Base-by-base conservation (phyloP, 345 rosid species). In the Brassica nigra region DNA sequence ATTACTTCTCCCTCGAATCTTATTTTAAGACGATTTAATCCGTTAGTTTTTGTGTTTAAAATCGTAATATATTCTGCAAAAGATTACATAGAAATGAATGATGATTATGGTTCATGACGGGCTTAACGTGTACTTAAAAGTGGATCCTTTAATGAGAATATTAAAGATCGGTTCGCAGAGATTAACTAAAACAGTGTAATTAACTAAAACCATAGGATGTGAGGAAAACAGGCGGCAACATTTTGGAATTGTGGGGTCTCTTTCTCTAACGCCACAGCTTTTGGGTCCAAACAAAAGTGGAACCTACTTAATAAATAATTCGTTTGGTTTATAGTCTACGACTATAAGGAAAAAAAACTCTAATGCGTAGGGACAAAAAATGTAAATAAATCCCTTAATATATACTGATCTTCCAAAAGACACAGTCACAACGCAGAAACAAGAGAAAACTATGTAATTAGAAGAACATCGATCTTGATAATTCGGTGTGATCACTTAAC, bases 151-250 rank as follows among this genome's bases (percentile, higher is more conserved):
- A 65, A 4, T 71, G 49, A 39, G 49, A 71, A 71, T 72, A 65
- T 65, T 55, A 65, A 65, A 71, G 68, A 49, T 18, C 10, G 30
- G 62, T 66, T 58, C 78, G 39, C 3, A 23, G 63, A 28, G 59
- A 66, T 64, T 79, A 79, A 66, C 27, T 23, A 61, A 27, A 79
- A 27, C 58, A 68, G 9, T 66, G 69, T 33, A 67, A 15, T 2
- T 30, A 34, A 61, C 49, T 44, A 68, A 79, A 54, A 79, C 75
- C 75, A 36, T 62, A 68, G 66, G 70, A 74, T 74, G 71, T 68
- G 75, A 74, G 30, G 69, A 69, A 34, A 79, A 68, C 83, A 68
- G 36, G 75, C 75, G 33, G 74, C 82, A 62, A 74, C 75, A 68
- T 68, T 49, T 73, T 47, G 70, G 62, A 61, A 62, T 0, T 28